phyloP scores from a whole-genome alignment of 768 basidiomycete genomes.

The Boletus tylopilopsis region DNA sequence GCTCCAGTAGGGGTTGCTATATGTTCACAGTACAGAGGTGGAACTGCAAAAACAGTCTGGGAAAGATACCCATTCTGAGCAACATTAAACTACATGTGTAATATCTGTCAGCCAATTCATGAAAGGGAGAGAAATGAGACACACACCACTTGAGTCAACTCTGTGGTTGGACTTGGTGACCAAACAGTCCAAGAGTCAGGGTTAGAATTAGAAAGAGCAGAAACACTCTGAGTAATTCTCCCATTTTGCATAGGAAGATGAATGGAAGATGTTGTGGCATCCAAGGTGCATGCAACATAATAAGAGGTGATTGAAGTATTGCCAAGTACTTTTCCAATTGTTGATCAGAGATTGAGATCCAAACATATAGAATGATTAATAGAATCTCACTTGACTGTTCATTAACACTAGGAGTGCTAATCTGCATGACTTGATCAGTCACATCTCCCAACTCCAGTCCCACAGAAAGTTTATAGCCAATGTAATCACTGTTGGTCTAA shows the following conservation, averaged over 20 bases:
- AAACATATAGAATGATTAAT: background rate
- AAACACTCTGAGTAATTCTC: background rate
- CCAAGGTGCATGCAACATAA: slow-evolving; percentile 6
- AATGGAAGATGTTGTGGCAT: background rate
- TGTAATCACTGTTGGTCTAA: background rate
- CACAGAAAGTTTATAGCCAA: background rate
- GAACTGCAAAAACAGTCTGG: background rate
- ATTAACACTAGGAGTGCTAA: background rate
- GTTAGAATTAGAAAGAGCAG: background rate
- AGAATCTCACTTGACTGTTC: background rate
- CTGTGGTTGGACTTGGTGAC: background rate
- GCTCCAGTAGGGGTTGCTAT: background rate
- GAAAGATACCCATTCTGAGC: background rate
- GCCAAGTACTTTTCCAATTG: background rate
- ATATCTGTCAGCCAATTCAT: background rate
- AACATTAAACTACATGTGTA: background rate
- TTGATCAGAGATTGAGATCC: background rate
- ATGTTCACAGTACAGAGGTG: background rate
- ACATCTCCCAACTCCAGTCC: background rate
- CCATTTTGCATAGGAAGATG: background rate
- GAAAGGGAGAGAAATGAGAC: background rate
- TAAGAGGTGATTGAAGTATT: background rate
- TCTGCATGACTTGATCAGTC: background rate
- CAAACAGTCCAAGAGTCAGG: slow-evolving; percentile 2
- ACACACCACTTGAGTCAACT: background rate